Evolutionary conservation across 495 filamentous ascomycete genomes (phyloP).

Genomic region (Physcia stellaris): DNA sequence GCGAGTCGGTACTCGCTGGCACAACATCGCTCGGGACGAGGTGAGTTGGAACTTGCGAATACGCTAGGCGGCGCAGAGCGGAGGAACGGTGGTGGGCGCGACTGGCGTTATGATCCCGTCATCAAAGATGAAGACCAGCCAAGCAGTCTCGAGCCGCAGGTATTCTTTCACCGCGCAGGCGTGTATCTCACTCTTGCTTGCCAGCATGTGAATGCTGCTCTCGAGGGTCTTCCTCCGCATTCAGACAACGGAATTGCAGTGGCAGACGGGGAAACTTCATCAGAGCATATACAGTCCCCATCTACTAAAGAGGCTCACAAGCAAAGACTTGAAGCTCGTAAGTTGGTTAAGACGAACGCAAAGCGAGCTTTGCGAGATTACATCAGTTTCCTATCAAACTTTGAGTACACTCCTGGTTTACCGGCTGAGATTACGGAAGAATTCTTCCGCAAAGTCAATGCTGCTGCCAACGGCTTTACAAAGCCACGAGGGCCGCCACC

Average conservation of each 20-base stretch:
- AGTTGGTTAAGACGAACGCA: constrained; percentile 52
- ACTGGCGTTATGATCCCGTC: constrained; percentile 34
- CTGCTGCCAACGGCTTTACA: constrained; percentile 33
- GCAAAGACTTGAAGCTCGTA: constrained; percentile 42
- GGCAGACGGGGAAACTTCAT: not conserved
- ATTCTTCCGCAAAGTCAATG: constrained; percentile 49
- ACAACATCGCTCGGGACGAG: constrained; percentile 28
- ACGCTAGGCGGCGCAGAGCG: constrained; percentile 24
- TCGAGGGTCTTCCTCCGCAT: constrained; percentile 15
- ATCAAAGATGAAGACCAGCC: constrained; percentile 58
- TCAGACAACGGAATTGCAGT: not conserved
- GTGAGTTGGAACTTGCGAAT: constrained; percentile 32
- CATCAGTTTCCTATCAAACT: constrained; percentile 48
- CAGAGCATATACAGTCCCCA: not conserved
- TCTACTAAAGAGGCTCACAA: constrained; percentile 22
- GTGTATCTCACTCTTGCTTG: constrained; percentile 59
- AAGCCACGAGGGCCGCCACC: constrained; percentile 18
- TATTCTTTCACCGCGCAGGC: constrained; percentile 65
- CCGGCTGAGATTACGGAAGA: constrained; percentile 50
- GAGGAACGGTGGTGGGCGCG: constrained; percentile 27
- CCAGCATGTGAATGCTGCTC: constrained; percentile 41
- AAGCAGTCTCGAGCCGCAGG: constrained; percentile 54
- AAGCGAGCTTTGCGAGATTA: constrained; percentile 64
- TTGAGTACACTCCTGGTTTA: constrained; percentile 64
- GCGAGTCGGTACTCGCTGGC: constrained; percentile 38